Conservation (phyloP, 441 rosid species). For the Mallotus repandus region DNA sequence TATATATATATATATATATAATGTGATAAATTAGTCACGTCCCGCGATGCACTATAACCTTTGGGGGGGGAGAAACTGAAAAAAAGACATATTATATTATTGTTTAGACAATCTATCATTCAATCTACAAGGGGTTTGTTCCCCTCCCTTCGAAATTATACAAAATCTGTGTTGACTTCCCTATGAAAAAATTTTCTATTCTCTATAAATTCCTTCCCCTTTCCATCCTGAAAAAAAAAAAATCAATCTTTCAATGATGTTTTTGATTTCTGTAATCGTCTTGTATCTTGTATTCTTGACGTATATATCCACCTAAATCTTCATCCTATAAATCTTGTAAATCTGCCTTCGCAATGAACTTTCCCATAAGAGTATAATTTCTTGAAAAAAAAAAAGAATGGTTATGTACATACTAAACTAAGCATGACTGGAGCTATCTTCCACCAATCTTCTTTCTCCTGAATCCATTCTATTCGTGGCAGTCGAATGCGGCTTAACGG, state of each 20-base stretch:
- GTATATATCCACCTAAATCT: not conserved
- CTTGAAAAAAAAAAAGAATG: not conserved
- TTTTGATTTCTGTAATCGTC: conserved; percentile 3
- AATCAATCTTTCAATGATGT: not conserved
- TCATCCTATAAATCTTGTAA: not conserved
- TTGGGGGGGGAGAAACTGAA: no score
- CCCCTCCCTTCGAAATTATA: conserved; percentile 7
- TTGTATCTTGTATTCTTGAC: conserved; percentile 1
- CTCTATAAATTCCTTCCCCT: not conserved
- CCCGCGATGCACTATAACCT: no score
- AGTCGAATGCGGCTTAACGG: conserved; percentile 38
- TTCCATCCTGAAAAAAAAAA: not conserved
- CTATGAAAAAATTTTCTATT: not conserved
- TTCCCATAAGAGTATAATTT: not conserved
- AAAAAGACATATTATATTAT: not conserved
- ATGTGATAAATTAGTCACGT: no score
- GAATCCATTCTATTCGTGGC: conserved; percentile 14
- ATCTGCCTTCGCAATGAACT: conserved; percentile 14
- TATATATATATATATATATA: no score
- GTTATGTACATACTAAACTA: conserved; percentile 12
- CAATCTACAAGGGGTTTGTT: conserved; percentile 14
- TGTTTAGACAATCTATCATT: not conserved
- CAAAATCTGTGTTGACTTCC: not conserved
- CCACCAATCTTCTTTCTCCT: conserved; percentile 12
- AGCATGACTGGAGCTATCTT: conserved; percentile 15